These are phyloP conservation scores for Dictyostelium intermedium DNA, from an alignment of 78 protist genomes.

Conservation along the genomic window DNA sequence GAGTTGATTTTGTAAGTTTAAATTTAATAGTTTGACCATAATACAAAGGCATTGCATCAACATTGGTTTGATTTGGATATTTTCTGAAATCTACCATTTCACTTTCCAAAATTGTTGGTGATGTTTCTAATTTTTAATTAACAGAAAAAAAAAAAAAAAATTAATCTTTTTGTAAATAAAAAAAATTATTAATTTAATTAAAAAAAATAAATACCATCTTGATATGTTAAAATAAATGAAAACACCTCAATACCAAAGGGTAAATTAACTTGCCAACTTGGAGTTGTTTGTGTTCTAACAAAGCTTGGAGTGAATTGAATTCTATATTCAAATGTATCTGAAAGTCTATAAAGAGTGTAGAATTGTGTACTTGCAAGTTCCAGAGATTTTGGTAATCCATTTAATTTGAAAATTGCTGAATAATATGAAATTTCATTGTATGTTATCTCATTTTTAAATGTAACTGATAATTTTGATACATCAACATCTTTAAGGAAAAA, in stretches of 20 bases:
- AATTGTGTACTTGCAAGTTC: background rate
- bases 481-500: background rate
- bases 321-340: background rate
- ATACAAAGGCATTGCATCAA: background rate
- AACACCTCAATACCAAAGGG: background rate
- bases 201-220: background rate
- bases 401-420: background rate
- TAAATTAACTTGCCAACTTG: background rate
- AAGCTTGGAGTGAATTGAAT: background rate
- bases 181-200: too few species aligned
- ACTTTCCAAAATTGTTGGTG: background rate
- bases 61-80: background rate
- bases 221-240: background rate
- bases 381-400: background rate
- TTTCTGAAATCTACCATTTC: background rate
- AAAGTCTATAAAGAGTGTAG: background rate
- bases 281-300: background rate
- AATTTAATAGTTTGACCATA: background rate
- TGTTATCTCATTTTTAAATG: background rate
- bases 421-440: background rate
- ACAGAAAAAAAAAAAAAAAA: too few species aligned
- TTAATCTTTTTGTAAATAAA: too few species aligned
- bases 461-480: background rate
- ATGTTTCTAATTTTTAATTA: background rate
- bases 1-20: background rate